phyloP scores from a whole-genome alignment of 1,139 yeast species.

The Diutina mesorugosa region DNA sequence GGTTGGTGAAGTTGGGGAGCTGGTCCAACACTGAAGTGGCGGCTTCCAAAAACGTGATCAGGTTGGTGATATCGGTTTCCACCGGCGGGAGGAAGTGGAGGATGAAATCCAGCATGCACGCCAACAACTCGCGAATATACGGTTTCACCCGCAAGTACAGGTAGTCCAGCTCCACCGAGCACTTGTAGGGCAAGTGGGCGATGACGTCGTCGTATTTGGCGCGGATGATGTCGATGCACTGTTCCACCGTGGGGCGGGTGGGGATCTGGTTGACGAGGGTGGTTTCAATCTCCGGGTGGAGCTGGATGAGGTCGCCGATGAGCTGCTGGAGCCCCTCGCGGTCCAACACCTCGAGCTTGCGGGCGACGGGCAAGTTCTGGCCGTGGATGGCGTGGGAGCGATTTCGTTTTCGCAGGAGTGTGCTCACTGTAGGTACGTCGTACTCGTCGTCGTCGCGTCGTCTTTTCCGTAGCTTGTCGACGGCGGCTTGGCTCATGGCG shows the following conservation, averaged over 20 bases:
- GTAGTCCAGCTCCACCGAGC: constrained; percentile 66
- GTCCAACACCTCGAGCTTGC: constrained; percentile 60
- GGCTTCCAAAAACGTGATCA: constrained; percentile 56
- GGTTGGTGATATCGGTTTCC: constrained; percentile 25
- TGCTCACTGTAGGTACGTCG: background rate
- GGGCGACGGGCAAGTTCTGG: constrained; percentile 39
- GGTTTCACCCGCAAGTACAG: constrained; percentile 79
- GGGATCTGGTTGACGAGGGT: constrained; percentile 37
- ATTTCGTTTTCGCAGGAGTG: background rate
- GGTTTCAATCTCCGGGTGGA: constrained; percentile 49
- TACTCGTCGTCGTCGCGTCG: background rate
- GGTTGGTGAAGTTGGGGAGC: constrained; percentile 61
- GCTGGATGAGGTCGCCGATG: constrained; percentile 36
- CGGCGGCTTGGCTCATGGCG: background rate
- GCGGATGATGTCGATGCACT: constrained; percentile 38
- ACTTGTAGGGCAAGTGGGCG: constrained; percentile 57
- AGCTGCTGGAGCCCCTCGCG: constrained; percentile 39
- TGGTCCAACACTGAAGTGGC: constrained; percentile 53
- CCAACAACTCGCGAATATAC: constrained; percentile 58
- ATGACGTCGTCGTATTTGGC: constrained; percentile 33
- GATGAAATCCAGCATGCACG: constrained; percentile 69
- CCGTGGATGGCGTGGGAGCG: constrained; percentile 28
- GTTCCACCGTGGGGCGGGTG: constrained; percentile 44
- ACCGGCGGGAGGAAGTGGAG: constrained; percentile 71
- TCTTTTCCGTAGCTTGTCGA: background rate